phyloP scores from a whole-genome alignment of 2,329 filamentous ascomycete genomes.

The Ophiostoma piceae region DNA sequence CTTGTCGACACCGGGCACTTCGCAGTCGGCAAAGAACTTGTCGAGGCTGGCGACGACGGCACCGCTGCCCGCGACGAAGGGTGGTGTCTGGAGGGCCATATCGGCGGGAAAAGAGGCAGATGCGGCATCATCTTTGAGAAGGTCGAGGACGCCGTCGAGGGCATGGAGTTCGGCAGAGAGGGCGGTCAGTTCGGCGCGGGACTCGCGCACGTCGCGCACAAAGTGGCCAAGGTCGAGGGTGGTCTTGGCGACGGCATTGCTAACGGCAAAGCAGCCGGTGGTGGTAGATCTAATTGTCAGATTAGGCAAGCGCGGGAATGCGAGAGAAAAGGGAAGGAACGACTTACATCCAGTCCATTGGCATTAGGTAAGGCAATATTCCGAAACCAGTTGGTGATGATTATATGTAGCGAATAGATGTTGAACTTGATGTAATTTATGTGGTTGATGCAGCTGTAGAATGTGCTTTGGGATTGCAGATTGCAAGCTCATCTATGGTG shows the following conservation, averaged over 20 bases:
- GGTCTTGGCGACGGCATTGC: slow-evolving; percentile 36
- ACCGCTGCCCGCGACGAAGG: slow-evolving; percentile 36
- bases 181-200: slow-evolving; percentile 37
- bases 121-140: slow-evolving; percentile 39
- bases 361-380: slow-evolving; percentile 17
- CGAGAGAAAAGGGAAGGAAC: not conserved
- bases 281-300: slow-evolving; percentile 19
- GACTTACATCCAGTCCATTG: slow-evolving; percentile 24
- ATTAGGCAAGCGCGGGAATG: not conserved
- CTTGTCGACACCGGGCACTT: slow-evolving; percentile 31
- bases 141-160: slow-evolving; percentile 37
- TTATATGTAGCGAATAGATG: not conserved
- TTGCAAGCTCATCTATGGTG: too few species aligned
- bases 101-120: slow-evolving; percentile 33
- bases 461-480: too few species aligned
- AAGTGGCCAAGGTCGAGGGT: slow-evolving; percentile 35
- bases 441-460: not conserved
- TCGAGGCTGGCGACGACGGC: slow-evolving; percentile 37
- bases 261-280: slow-evolving; percentile 36
- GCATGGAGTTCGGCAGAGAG: slow-evolving; percentile 41
- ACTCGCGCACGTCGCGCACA: slow-evolving; percentile 40
- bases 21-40: slow-evolving; percentile 30
- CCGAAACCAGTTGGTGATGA: not conserved
- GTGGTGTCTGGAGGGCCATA: slow-evolving; percentile 36
- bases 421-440: not conserved